Conservation (phyloP, 1,284 basidiomycete genomes). For the Ustilago hordei region DNA sequence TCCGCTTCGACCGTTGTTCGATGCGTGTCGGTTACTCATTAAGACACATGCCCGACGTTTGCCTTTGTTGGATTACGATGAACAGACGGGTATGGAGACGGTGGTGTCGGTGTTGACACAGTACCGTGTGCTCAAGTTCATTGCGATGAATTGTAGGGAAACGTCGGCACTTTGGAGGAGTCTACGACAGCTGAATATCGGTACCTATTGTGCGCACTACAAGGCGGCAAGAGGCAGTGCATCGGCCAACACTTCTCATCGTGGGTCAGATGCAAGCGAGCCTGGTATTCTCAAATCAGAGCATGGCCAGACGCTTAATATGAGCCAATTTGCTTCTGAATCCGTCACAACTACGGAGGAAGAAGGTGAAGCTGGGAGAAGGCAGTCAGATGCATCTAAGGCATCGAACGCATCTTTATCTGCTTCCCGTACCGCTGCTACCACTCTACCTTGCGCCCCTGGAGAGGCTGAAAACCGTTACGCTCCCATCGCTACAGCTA, state of each 20-base stretch:
- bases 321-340: conserved; percentile 30
- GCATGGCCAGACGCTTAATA: conserved; percentile 5
- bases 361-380: not conserved
- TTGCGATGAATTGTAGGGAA: conserved; percentile 82
- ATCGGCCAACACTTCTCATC: conserved; percentile 14
- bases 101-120: conserved; percentile 97
- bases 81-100: conserved; percentile 93
- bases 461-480: conserved; percentile 73
- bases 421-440: conserved; percentile 13
- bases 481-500: conserved; percentile 92
- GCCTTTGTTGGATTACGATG: conserved; percentile 91
- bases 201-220: conserved; percentile 81
- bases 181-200: conserved; percentile 88
- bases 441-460: not conserved
- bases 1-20: conserved; percentile 85
- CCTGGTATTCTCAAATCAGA: conserved; percentile 25
- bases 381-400: conserved; percentile 14
- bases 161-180: conserved; percentile 74
- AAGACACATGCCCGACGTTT: conserved; percentile 94
- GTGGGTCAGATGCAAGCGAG: conserved; percentile 43
- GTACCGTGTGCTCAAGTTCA: conserved; percentile 97
- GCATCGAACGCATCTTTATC: not conserved
- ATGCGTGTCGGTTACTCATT: conserved; percentile 89
- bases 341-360: not conserved
- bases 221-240: conserved; percentile 6